Base-by-base conservation (phyloP, 208 protist genomes). In the Chromosphaera perkinsii region DNA sequence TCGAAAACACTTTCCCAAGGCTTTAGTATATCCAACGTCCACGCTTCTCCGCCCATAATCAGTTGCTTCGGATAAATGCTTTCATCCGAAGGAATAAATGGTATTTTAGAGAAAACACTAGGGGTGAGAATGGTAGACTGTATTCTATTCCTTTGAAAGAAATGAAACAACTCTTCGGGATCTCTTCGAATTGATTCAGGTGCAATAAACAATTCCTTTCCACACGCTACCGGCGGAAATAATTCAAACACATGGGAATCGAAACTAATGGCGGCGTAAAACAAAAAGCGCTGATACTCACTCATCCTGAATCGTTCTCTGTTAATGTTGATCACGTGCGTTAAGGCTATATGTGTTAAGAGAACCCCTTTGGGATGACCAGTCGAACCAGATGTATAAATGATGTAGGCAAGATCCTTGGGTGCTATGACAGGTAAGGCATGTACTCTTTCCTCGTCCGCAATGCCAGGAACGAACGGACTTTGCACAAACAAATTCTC, bases 321-420 rank as follows among this genome's bases (percentile, higher is more conserved):
- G n/a, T 48, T 48, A 47, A n/a, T 12, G 22, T 1, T 9, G 29
- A 68, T 17, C 47, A 59, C 57, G 0, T 68, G 48, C 24, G 45
- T 24, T 14, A 62, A 37, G 29, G n/a, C 62, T 49, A 27, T 39
- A 40, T 71, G 65, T 17, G 45, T 52, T n/a, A 71, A 26, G 32
- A 49, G 39, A 4, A 71, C 65, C 3, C 65, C 67, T 55, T 72
- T 72, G 14, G 67, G 67, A 29, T 47, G 35, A 14, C 67, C 67
- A 14, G 67, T 72, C 22, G 33, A 43, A 3, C 67, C 67, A 45
- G 43, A 58, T n/a, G 67, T 65, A 42, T 65, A 72, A n/a, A 72
- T 20, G 36, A 72, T 36, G 35, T 66, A 65, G 4, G 67, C 67
- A 20, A 72, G 56, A 42, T 51, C 31, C 0, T 24, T 12, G 4